Evolutionary conservation across 805 yeast species (phyloP).

Genomic region (Ogataea pini): DNA sequence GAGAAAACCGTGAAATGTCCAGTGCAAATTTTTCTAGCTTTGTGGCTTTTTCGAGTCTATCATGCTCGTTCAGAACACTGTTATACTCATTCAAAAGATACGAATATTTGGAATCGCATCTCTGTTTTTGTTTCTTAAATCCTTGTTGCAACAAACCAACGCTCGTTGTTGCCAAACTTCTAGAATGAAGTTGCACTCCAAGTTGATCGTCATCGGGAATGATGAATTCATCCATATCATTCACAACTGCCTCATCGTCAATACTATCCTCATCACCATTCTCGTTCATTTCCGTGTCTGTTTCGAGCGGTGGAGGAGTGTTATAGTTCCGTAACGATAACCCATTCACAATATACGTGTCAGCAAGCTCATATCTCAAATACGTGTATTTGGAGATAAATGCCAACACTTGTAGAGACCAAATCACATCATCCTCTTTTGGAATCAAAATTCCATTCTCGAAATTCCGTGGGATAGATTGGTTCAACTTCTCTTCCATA

Average conservation of each 20-base stretch:
- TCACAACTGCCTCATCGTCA: slow-evolving; percentile 44
- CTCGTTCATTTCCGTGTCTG: slow-evolving; percentile 29
- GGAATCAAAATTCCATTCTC: slow-evolving; percentile 79
- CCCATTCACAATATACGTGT: slow-evolving; percentile 71
- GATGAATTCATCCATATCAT: slow-evolving; percentile 38
- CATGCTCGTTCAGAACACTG: slow-evolving; percentile 22
- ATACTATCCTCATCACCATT: slow-evolving; percentile 27
- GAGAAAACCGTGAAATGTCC: slow-evolving; percentile 31
- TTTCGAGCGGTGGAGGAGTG: slow-evolving; percentile 37
- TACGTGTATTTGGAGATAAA: slow-evolving; percentile 89
- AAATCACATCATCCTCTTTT: slow-evolving; percentile 87
- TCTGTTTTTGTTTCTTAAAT: slow-evolving; percentile 14
- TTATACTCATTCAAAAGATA: slow-evolving; percentile 24
- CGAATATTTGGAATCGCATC: slow-evolving; percentile 20
- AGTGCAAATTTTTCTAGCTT: slow-evolving; percentile 32
- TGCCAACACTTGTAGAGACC: slow-evolving; percentile 91
- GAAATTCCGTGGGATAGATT: slow-evolving; percentile 51
- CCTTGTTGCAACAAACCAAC: slow-evolving; percentile 1
- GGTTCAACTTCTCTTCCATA: slow-evolving; percentile 26
- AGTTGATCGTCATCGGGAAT: slow-evolving; percentile 17
- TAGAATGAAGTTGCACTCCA: slow-evolving; percentile 11
- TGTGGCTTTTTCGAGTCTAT: slow-evolving; percentile 29
- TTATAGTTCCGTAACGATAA: slow-evolving; percentile 52
- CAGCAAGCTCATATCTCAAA: slow-evolving; percentile 71
- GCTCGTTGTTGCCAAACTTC: slow-evolving; percentile 1